Evolutionary conservation across 768 basidiomycete species (phyloP).

Genomic region (Termitomyces sp.): DNA sequence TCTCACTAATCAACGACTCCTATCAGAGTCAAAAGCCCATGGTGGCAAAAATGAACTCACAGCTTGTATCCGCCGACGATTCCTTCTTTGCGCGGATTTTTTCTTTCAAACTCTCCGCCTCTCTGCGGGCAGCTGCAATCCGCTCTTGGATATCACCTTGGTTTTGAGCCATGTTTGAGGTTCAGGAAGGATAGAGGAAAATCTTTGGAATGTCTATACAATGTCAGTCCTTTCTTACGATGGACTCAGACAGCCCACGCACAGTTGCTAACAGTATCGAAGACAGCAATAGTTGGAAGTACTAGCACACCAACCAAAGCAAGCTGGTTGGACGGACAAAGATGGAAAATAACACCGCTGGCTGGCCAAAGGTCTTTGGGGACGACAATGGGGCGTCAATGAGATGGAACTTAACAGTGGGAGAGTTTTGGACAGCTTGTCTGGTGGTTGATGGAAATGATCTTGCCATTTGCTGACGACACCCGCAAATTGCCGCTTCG

Average conservation of each 20-base stretch:
- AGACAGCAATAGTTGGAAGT: neutral
- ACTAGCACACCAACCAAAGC: conserved; percentile 1
- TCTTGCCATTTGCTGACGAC: conserved; percentile 18
- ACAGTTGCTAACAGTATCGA: conserved; percentile 7
- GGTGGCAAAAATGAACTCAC: conserved; percentile 46
- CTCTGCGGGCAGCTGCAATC: conserved; percentile 94
- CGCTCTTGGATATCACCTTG: conserved; percentile 85
- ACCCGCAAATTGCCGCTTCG: conserved; percentile 16
- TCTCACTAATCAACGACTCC: conserved; percentile 54
- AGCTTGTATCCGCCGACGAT: conserved; percentile 94
- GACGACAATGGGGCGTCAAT: conserved; percentile 19
- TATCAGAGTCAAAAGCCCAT: conserved; percentile 11
- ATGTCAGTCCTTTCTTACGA: neutral
- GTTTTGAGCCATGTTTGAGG: conserved; percentile 61
- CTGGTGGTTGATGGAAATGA: conserved; percentile 19
- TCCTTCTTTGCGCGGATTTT: conserved; percentile 96
- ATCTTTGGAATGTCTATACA: neutral
- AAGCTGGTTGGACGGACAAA: neutral
- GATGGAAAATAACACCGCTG: conserved; percentile 8
- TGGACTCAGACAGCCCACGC: conserved; percentile 5
- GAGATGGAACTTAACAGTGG: conserved; percentile 17
- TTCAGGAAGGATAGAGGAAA: neutral
- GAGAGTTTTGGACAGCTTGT: conserved; percentile 20
- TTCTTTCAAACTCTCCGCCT: conserved; percentile 96
- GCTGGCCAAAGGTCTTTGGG: conserved; percentile 15